Evolutionary conservation across 768 basidiomycete species (phyloP), one percentile per base, ranked within the genome.

Genomic region (Coprinopsis marcescibilis): DNA sequence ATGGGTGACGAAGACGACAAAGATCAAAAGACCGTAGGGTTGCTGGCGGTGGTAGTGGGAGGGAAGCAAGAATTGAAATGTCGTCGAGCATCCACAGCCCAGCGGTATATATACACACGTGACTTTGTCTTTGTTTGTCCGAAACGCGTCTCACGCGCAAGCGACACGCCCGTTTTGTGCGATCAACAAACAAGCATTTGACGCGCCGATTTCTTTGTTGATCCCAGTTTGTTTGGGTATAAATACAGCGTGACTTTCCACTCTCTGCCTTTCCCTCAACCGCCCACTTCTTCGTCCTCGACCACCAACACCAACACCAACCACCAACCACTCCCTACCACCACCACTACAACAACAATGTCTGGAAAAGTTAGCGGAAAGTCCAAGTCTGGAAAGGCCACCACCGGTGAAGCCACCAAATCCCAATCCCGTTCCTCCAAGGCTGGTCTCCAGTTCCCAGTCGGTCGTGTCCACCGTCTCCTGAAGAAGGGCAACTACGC

Each of bases 391-490:
- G 75, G 75, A 55, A 76, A 76, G 73, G 67, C 77, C 53, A 75
- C 75, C 11, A 65, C 65, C 54, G 79, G 80, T 52, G 80, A 77
- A 55, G 67, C 78, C 23, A 52, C 68, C 51, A 85, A 85, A 59
- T 67, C 81, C 3, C 78, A 80, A 56, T 85, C 84, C 12, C 80
- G 83, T 44, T 85, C 83, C 19, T 73, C 83, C 45, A 85, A 83
- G 59, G 83, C 83, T 11, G 83, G 83, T 56, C 78, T 85, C 46
- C 82, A 86, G 63, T 88, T 92, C 73, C 89, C 89, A 45, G 89
- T 92, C 56, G 89, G 89, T 76, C 89, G 89, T 85, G 81, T 91
- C 51, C 89, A 89, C 70, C 82, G 87, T 78, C 79, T 89, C 34
- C 65, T 91, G 65, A 89, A 89, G 75, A 80, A 78, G 65, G 89